A percentile compares a stretch with the other conserved stretches of the same genome.
phyloP scores from a whole-genome alignment of 805 yeast species.

The Wickerhamiella azyma region DNA sequence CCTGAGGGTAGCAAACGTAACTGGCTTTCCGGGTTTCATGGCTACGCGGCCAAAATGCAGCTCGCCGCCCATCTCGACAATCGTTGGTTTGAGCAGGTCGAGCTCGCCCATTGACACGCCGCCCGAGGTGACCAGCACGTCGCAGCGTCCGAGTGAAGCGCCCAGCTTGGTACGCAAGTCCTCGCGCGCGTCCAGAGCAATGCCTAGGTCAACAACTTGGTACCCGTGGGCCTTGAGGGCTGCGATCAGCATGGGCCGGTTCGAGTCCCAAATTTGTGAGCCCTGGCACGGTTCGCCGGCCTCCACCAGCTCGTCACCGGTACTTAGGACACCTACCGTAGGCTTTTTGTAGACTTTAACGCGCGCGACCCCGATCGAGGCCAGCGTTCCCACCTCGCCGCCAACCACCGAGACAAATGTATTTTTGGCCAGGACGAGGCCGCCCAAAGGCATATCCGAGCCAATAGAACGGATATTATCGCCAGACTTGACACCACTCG shows the following conservation, averaged over 20 bases:
- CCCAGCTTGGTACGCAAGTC: conserved; percentile 21
- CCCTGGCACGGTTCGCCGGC: conserved; percentile 20
- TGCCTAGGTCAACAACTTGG: conserved; percentile 36
- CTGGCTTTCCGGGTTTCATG: conserved; percentile 51
- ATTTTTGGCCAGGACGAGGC: conserved; percentile 28
- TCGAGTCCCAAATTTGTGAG: conserved; percentile 39
- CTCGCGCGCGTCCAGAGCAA: conserved; percentile 30
- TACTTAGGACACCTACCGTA: conserved; percentile 34
- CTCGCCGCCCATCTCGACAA: conserved; percentile 32
- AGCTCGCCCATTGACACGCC: conserved; percentile 50
- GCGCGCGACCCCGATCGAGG: conserved; percentile 32
- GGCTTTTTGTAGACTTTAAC: conserved; percentile 33
- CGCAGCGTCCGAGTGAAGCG: conserved; percentile 25
- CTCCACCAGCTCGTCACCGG: conserved; percentile 39
- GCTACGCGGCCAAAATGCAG: conserved; percentile 42
- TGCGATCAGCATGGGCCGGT: conserved; percentile 35
- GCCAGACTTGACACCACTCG: conserved; percentile 27
- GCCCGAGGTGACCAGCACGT: conserved; percentile 38
- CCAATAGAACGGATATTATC: conserved; percentile 39
- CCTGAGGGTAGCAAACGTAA: conserved; percentile 37
- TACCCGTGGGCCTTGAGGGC: conserved; percentile 27
- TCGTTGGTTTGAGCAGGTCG: conserved; percentile 38
- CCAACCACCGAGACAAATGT: conserved; percentile 30
- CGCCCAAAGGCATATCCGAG: conserved; percentile 33
- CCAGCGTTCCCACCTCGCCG: conserved; percentile 38